phyloP scores from a whole-genome alignment of 2,329 filamentous ascomycete species.

The Hirsutella thompsonii region DNA sequence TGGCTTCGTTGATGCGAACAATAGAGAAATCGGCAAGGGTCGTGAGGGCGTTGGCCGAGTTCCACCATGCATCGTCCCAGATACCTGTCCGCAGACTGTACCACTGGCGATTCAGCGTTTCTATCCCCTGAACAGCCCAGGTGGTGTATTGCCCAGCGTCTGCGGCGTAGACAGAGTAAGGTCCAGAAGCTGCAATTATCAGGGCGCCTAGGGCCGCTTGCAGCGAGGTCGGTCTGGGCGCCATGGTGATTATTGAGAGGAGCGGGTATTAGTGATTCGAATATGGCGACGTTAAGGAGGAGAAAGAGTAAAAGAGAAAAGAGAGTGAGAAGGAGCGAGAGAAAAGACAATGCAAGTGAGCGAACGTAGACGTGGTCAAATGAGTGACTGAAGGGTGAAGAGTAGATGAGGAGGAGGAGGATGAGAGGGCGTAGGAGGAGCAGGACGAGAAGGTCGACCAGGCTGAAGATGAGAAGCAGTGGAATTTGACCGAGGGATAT shows the following conservation, averaged over 20 bases:
- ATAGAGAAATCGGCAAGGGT: constrained; percentile 41
- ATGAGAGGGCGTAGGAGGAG: not conserved
- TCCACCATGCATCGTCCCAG: constrained; percentile 62
- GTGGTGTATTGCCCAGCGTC: constrained; percentile 3
- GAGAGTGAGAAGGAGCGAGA: too few species aligned
- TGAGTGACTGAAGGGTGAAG: too few species aligned
- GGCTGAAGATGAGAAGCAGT: too few species aligned
- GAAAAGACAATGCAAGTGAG: too few species aligned
- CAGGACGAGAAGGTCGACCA: not conserved
- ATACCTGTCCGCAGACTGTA: constrained; percentile 48
- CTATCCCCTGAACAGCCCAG: constrained; percentile 17
- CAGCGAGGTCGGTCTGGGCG: not conserved
- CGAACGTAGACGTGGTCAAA: too few species aligned
- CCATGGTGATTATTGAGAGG: not conserved
- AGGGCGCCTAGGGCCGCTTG: constrained; percentile 9
- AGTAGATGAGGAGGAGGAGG: too few species aligned
- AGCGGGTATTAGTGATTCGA: not conserved
- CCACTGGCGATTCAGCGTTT: constrained; percentile 40
- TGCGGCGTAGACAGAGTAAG: constrained; percentile 5
- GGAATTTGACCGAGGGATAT: too few species aligned
- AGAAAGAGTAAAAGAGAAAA: not conserved
- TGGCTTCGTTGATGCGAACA: constrained; percentile 19
- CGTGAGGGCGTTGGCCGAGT: constrained; percentile 54
- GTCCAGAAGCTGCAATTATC: constrained; percentile 7
- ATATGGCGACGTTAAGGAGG: not conserved